Percentiles rank a stretch among this genome's conserved stretches.
Evolutionary conservation across 768 basidiomycete species (phyloP).

Genomic region (Asterophora lycoperdoides): DNA sequence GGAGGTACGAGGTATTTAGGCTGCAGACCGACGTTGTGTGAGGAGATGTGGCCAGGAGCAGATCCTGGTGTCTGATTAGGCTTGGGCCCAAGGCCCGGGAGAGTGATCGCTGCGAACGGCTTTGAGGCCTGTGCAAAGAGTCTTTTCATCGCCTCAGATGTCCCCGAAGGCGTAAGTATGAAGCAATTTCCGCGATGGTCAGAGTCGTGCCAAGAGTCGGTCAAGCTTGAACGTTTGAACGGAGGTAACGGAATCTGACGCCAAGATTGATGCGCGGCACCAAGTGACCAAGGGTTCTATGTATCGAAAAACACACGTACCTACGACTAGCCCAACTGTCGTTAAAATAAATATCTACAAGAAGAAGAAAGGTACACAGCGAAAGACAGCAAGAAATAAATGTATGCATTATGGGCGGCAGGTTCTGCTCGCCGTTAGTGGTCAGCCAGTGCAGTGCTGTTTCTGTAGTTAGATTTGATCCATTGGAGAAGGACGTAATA

Average conservation of each 20-base stretch:
- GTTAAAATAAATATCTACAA: neutral
- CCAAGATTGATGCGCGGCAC: neutral
- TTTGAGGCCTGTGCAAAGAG: conserved; percentile 25
- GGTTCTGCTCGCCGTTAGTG: conserved; percentile 13
- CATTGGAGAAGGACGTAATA: too few relatives aligned
- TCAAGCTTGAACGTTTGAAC: too few relatives aligned
- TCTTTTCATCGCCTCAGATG: conserved; percentile 15
- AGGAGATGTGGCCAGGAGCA: conserved; percentile 9
- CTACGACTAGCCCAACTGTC: neutral
- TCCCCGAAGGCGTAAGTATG: neutral
- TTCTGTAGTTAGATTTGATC: too few relatives aligned
- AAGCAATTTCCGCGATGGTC: too few relatives aligned
- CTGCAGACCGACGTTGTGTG: conserved; percentile 40
- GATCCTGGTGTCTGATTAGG: conserved; percentile 6
- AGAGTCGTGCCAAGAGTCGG: too few relatives aligned
- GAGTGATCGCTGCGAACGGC: conserved; percentile 23
- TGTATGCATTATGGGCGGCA: conserved; percentile 11
- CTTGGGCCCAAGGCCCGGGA: conserved; percentile 11
- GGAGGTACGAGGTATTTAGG: conserved; percentile 65
- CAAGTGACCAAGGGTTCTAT: neutral
- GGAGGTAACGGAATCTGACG: neutral
- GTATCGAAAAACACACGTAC: neutral
- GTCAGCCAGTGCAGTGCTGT: too few relatives aligned
- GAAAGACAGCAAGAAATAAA: neutral
- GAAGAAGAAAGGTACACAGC: conserved; percentile 1